A percentile compares a stretch with the other conserved stretches of the same genome.
Conservation (phyloP, 2,329 filamentous ascomycete species). For the Nothopassalora personata region DNA sequence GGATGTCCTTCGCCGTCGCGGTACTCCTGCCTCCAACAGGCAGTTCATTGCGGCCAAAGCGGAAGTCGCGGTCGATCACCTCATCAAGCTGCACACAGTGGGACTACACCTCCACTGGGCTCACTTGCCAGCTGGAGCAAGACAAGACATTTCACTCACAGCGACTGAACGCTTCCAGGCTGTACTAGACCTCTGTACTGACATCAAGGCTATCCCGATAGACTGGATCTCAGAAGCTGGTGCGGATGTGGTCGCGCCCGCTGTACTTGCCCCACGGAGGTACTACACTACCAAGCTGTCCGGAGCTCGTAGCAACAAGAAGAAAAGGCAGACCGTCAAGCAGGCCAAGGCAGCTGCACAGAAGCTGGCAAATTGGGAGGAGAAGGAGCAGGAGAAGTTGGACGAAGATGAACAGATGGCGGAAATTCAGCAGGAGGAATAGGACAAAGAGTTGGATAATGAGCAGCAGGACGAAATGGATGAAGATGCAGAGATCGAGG, state of each 20-base stretch:
- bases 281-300: not conserved
- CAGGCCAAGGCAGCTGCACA: not conserved
- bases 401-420: not conserved
- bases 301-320: not conserved
- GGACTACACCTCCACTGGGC: not conserved
- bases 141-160: not conserved
- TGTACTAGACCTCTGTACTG: not conserved
- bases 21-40: not conserved
- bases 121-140: not conserved
- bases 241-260: not conserved
- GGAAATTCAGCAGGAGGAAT: not conserved
- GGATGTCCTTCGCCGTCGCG: not conserved
- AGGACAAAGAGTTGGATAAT: too few species aligned
- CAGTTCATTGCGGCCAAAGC: not conserved
- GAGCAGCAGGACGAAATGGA: too few species aligned
- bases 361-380: not conserved
- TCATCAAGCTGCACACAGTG: not conserved
- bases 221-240: not conserved
- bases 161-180: not conserved
- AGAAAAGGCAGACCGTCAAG: not conserved
- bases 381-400: not conserved
- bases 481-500: too few species aligned
- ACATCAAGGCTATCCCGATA: not conserved
- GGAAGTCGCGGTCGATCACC: not conserved
- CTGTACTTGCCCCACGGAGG: not conserved